phyloP scores from a whole-genome alignment of 495 filamentous ascomycete genomes.

The Lasiosphaeria miniovina region DNA sequence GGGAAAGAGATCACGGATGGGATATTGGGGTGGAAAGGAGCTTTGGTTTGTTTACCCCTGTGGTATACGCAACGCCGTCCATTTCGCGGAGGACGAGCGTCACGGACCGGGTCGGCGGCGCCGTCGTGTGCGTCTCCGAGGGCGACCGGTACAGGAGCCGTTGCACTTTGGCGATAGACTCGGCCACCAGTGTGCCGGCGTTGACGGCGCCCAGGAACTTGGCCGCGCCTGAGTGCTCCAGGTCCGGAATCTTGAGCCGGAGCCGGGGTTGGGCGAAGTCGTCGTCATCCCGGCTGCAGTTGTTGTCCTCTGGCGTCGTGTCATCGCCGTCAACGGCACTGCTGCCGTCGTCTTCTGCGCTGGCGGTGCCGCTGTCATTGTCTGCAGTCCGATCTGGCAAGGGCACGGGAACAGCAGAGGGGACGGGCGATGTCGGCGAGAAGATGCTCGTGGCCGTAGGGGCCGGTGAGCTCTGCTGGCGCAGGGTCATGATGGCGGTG shows the following conservation, averaged over 20 bases:
- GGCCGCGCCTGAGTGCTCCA: constrained; percentile 58
- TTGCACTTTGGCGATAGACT: constrained; percentile 63
- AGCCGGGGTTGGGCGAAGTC: constrained; percentile 57
- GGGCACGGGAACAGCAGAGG: constrained; percentile 14
- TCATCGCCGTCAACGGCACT: background rate
- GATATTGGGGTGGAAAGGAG: background rate
- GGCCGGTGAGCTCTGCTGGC: constrained; percentile 10
- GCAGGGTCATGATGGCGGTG: constrained; percentile 12
- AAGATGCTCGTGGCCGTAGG: constrained; percentile 12
- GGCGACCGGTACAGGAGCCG: constrained; percentile 56
- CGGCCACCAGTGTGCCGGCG: constrained; percentile 54
- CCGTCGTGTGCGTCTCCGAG: constrained; percentile 34
- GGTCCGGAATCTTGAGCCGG: constrained; percentile 66
- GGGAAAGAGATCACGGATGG: background rate
- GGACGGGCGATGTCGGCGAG: constrained; percentile 5
- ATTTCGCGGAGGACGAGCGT: constrained; percentile 80
- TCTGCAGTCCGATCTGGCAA: constrained; percentile 3
- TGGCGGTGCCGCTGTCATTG: background rate
- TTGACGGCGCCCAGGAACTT: constrained; percentile 63
- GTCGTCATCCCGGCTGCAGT: constrained; percentile 2
- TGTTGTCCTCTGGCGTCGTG: background rate
- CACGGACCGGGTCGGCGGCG: constrained; percentile 65
- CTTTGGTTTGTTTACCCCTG: constrained; percentile 43
- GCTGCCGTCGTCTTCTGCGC: background rate
- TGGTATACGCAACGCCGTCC: constrained; percentile 85